Conservation (phyloP, 768 basidiomycete species). For the Lactarius sanguifluus region DNA sequence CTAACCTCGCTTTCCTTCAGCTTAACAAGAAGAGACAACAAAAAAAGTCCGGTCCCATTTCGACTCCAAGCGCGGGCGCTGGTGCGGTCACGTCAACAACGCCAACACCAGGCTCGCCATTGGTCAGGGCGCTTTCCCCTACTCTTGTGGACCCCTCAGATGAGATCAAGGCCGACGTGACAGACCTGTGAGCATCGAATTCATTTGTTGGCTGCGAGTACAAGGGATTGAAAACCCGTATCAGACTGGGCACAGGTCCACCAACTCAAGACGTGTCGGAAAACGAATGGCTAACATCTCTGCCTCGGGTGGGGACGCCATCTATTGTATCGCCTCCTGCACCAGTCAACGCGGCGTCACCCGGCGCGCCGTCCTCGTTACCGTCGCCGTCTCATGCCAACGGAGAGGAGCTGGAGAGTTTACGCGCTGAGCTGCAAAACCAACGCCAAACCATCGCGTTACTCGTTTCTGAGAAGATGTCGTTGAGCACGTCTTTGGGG, state of each 20-base stretch:
- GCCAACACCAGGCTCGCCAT: constrained; percentile 48
- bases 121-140: constrained; percentile 33
- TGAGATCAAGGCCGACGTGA: constrained; percentile 51
- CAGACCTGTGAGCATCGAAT: constrained; percentile 60
- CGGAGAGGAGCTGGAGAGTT: constrained; percentile 30
- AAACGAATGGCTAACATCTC: constrained; percentile 59
- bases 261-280: constrained; percentile 39
- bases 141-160: constrained; percentile 31
- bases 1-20: constrained; percentile 40
- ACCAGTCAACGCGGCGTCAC: constrained; percentile 36
- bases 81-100: constrained; percentile 36
- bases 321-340: constrained; percentile 34
- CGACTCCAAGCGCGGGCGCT: constrained; percentile 30
- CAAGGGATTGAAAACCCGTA: constrained; percentile 4
- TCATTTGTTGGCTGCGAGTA: background rate
- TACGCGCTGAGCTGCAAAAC: constrained; percentile 45
- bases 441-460: constrained; percentile 73
- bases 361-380: constrained; percentile 11
- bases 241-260: constrained; percentile 44
- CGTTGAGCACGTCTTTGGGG: constrained; percentile 47
- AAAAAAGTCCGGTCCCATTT: constrained; percentile 55
- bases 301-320: constrained; percentile 45
- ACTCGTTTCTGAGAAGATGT: constrained; percentile 53
- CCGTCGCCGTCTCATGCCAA: constrained; percentile 22
- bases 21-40: constrained; percentile 81